Evolutionary conservation across 805 yeast species (phyloP).

Genomic region (Clavispora carvajalis): DNA sequence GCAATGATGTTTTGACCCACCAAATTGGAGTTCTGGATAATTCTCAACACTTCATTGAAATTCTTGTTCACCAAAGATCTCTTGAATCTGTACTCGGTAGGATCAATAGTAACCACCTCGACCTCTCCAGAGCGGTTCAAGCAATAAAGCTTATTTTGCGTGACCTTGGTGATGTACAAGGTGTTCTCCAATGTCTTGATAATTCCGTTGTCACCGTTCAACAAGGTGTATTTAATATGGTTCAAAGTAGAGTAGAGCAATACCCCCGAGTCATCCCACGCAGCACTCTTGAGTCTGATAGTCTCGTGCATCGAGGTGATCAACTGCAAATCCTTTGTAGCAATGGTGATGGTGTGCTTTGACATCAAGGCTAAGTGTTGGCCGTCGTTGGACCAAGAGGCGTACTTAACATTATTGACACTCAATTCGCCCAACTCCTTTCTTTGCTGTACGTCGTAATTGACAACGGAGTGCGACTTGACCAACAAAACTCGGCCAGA

Average conservation of each 20-base stretch:
- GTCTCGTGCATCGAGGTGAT: conserved; percentile 91
- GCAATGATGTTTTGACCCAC: conserved; percentile 98
- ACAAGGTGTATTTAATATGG: conserved; percentile 87
- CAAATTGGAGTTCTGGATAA: conserved; percentile 80
- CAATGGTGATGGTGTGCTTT: conserved; percentile 89
- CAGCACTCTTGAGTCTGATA: conserved; percentile 91
- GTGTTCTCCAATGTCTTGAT: conserved; percentile 89
- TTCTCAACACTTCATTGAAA: conserved; percentile 84
- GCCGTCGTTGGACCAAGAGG: conserved; percentile 83
- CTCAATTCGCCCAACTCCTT: conserved; percentile 64
- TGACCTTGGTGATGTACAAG: conserved; percentile 69
- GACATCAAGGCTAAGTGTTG: conserved; percentile 82
- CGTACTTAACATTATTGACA: conserved; percentile 80
- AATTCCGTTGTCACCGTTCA: conserved; percentile 94
- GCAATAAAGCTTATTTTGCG: conserved; percentile 69
- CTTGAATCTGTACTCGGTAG: conserved; percentile 96
- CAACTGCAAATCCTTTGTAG: conserved; percentile 69
- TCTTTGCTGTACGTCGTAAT: conserved; percentile 91
- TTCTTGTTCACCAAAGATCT: conserved; percentile 85
- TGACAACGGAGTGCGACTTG: conserved; percentile 65
- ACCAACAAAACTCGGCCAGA: conserved; percentile 80
- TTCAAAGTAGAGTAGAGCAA: conserved; percentile 89
- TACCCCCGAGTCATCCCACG: conserved; percentile 95
- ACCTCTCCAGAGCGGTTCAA: conserved; percentile 83
- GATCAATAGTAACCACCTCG: conserved; percentile 75